Evolutionary conservation across 441 rosid species (phyloP).

Genomic region (Eutrema salsugineum): DNA sequence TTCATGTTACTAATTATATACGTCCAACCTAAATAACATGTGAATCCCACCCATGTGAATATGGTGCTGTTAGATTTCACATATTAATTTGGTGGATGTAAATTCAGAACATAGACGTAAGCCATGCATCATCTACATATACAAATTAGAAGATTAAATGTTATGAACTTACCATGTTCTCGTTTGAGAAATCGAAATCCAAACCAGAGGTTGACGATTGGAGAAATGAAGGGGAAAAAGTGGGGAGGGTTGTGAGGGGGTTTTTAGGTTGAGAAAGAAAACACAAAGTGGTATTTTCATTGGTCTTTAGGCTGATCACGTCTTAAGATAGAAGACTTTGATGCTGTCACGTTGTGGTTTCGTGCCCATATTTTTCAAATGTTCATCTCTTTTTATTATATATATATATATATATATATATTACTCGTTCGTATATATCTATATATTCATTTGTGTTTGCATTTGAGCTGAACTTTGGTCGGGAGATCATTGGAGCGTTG

Average conservation of each 20-base stretch:
- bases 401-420: background rate
- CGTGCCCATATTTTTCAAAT: background rate
- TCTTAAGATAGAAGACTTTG: constrained; percentile 23
- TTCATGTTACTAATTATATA: background rate
- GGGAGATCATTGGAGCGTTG: background rate
- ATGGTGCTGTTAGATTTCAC: too few relatives aligned
- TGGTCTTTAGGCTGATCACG: constrained; percentile 29
- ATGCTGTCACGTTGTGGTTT: constrained; percentile 29
- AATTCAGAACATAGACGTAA: background rate
- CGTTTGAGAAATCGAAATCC: constrained; percentile 1
- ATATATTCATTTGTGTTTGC: background rate
- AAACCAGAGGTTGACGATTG: background rate
- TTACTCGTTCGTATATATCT: background rate
- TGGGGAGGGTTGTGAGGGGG: background rate
- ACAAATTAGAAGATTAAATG: background rate
- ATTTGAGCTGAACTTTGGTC: background rate
- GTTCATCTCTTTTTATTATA: background rate
- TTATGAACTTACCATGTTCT: constrained; percentile 19
- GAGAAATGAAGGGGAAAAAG: constrained; percentile 1
- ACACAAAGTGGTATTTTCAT: background rate
- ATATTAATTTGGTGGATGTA: background rate
- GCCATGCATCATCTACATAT: background rate
- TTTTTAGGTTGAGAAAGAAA: background rate
- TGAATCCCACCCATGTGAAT: too few relatives aligned
- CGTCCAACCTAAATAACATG: too few relatives aligned